Base-by-base conservation (phyloP, 2,329 filamentous ascomycete species). In the Alternaria ethzedia region DNA sequence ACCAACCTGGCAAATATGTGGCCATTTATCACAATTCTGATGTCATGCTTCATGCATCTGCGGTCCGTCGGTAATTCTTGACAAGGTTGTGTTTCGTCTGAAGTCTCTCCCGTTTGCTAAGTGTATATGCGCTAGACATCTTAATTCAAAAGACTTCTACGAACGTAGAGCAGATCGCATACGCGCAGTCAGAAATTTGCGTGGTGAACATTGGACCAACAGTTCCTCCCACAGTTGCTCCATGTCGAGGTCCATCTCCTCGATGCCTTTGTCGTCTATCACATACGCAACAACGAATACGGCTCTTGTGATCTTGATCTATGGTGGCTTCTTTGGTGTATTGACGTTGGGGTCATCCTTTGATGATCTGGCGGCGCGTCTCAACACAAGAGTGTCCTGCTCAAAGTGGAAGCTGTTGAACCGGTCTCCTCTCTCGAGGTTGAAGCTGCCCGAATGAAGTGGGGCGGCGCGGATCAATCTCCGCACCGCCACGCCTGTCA, bases 401-500 rank as follows among this genome's bases (percentile, higher is more conserved):
- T 36, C 32, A n/a, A 36, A 36, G 32, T 36, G 32, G 32, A 36
- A 36, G 32, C 32, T 36, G 32, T 36, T 9, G 8, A 36, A 36
- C 32, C 7, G 32, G 5, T 10, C 32, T n/a, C 32, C 4, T 36
- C 15, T 36, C 32, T 36, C 32, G 7, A 36, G 32, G 32, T 36
- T 36, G 32, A 36, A n/a, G 32, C 32, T 36, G 32, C 32, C 32
- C 32, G 45, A 47, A 46, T 61, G 32, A 61, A 46, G 59, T 57
- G 50, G 63, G 63, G 63, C 56, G 51, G 60, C 50, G 63, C 63
- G 51, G 59, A 65, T 47, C n/a, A 63, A 63, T 56, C 44, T 65
- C 56, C 36, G 59, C 49, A 43, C 61, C 57, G 59, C 63, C 43
- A 65, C 49, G 47, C 58, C 47, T 49, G 51, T 30, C 44, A 56